These are phyloP conservation scores for Aspergillus tamarii DNA, from an alignment of 2,329 filamentous ascomycete genomes.

Conservation along the genomic window DNA sequence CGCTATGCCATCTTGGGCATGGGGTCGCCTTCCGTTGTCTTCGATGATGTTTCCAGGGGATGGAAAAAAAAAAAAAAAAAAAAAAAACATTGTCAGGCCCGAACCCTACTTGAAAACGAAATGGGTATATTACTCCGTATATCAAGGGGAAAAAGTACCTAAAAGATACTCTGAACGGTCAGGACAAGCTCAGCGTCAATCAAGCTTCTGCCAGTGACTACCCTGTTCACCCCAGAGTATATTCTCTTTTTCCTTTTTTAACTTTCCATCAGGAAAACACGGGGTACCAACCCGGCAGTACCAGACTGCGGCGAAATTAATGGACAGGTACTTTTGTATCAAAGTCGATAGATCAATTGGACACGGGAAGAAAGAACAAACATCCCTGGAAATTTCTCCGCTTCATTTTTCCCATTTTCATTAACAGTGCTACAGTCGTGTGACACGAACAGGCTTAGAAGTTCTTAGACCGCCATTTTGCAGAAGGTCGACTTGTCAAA, in stretches of 20 bases:
- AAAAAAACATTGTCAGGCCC: not conserved
- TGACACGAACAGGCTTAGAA: not conserved
- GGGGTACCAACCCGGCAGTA: not conserved
- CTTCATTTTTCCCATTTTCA: not conserved
- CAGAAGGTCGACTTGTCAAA: not conserved
- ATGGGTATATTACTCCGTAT: too few relatives aligned
- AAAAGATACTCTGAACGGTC: not conserved
- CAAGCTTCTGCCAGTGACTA: not conserved
- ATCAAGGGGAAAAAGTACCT: not conserved
- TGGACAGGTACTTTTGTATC: not conserved
- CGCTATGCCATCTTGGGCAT: not conserved
- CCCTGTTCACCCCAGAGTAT: not conserved
- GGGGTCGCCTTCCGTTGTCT: constrained; percentile 3
- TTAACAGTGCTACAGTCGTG: not conserved
- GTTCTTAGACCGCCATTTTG: not conserved
- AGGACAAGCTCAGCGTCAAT: not conserved
- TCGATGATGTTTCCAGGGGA: constrained; percentile 4
- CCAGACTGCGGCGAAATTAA: not conserved
- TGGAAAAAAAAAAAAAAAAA: not conserved
- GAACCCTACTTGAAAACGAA: not conserved
- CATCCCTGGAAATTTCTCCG: not conserved
- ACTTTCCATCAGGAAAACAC: not conserved
- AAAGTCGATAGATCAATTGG: not conserved
- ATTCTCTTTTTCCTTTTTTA: not conserved
- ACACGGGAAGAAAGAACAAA: not conserved